phyloP scores from a whole-genome alignment of 2,329 filamentous ascomycete species.

The Septoria linicola region DNA sequence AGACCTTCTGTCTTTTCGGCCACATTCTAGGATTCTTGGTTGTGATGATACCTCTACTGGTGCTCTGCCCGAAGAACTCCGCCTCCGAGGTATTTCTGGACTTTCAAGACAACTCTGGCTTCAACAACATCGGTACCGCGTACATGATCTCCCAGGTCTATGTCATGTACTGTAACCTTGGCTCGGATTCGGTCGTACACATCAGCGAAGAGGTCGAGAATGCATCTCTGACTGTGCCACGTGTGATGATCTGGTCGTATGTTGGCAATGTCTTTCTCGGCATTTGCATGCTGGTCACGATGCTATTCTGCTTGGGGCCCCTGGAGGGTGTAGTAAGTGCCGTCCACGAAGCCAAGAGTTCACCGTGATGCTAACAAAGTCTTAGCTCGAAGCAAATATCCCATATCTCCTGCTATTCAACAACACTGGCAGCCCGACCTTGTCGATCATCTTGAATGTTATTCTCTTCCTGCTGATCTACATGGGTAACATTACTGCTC shows the following conservation, averaged over 20 bases:
- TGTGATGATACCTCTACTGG: constrained; percentile 34
- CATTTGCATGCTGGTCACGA: constrained; percentile 29
- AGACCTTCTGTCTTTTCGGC: constrained; percentile 39
- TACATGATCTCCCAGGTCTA: constrained; percentile 32
- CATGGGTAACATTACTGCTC: constrained; percentile 34
- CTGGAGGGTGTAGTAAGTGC: constrained; percentile 30
- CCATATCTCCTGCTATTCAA: constrained; percentile 34
- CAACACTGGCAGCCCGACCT: constrained; percentile 27
- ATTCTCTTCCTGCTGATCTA: constrained; percentile 32
- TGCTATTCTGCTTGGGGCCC: constrained; percentile 36
- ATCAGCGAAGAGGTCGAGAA: constrained; percentile 39
- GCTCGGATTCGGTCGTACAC: constrained; percentile 34
- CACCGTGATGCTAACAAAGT: background rate
- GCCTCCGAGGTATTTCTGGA: constrained; percentile 36
- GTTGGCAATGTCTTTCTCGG: constrained; percentile 27
- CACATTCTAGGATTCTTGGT: constrained; percentile 37
- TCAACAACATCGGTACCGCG: constrained; percentile 32
- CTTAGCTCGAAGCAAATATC: constrained; percentile 22
- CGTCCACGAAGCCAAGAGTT: background rate
- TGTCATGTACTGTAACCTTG: constrained; percentile 24
- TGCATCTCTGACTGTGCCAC: constrained; percentile 34
- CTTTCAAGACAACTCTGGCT: constrained; percentile 34
- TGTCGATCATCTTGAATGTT: constrained; percentile 30
- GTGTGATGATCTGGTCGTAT: constrained; percentile 33
- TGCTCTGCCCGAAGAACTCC: constrained; percentile 36